phyloP scores from a whole-genome alignment of 148 eudicot genomes.

The Bassia scoparia region DNA sequence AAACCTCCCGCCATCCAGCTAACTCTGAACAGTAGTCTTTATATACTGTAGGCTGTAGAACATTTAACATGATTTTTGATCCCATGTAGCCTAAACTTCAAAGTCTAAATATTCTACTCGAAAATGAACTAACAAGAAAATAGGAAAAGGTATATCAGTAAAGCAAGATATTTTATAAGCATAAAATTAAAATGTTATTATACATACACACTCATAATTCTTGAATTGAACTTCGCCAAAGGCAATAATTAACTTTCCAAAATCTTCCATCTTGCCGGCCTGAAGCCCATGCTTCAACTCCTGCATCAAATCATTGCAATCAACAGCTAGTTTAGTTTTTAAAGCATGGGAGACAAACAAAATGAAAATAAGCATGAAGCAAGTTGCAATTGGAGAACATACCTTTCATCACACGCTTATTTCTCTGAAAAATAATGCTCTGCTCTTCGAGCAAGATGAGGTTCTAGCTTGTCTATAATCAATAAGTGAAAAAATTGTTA shows the following conservation, averaged over 20 bases:
- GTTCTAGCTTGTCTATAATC: conserved; percentile 60
- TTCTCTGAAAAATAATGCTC: conserved; percentile 96
- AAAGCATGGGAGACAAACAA: not conserved
- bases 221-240: conserved; percentile 88
- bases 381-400: not conserved
- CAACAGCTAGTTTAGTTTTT: not conserved
- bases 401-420: conserved; percentile 74
- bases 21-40: too few relatives aligned
- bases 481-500: not conserved
- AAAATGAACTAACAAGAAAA: too few relatives aligned
- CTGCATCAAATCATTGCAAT: conserved; percentile 32
- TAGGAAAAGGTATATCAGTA: too few relatives aligned
- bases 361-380: conserved; percentile 8
- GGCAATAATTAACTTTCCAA: conserved; percentile 81
- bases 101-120: too few relatives aligned
- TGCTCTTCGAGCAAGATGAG: conserved; percentile 72
- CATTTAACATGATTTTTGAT: too few relatives aligned
- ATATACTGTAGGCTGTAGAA: too few relatives aligned
- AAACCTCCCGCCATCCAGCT: too few relatives aligned
- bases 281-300: conserved; percentile 86
- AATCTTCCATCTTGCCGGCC: conserved; percentile 72
- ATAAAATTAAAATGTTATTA: too few relatives aligned
- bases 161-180: too few relatives aligned
- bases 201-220: conserved; percentile 90
- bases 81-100: too few relatives aligned